Conservation (phyloP, 225 moss, liverwort and hornwort species). For the Thuidium tamariscinum region DNA sequence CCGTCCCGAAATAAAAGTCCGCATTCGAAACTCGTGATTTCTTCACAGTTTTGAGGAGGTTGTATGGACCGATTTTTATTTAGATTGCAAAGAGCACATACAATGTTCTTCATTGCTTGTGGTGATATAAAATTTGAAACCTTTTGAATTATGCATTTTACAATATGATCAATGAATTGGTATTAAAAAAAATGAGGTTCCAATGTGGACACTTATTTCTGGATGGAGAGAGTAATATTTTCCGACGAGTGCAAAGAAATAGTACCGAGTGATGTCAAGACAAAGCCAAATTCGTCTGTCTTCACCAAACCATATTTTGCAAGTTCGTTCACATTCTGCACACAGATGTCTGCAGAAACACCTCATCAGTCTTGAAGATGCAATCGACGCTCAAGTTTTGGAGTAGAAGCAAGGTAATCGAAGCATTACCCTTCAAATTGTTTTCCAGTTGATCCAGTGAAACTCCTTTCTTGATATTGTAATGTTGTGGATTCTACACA, state of each 20-base stretch:
- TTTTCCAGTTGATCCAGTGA: constrained; percentile 78
- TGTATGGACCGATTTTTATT: background rate
- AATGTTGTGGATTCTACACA: constrained; percentile 76
- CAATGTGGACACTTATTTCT: background rate
- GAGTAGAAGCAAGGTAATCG: background rate
- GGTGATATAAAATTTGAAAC: background rate
- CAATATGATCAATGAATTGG: background rate
- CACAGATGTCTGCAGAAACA: constrained; percentile 63
- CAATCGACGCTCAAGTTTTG: background rate
- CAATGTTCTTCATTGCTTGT: background rate
- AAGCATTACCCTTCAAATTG: constrained; percentile 68
- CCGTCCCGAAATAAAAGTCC: background rate
- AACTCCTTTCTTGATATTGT: constrained; percentile 48
- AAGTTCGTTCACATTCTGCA: constrained; percentile 81
- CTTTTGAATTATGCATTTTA: background rate
- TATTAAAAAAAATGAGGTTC: background rate
- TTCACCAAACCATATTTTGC: constrained; percentile 79
- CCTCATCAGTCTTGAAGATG: background rate
- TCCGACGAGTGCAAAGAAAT: background rate
- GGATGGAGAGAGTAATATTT: background rate
- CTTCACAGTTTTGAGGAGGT: background rate
- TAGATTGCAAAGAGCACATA: background rate
- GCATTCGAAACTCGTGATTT: background rate
- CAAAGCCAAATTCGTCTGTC: constrained; percentile 89
- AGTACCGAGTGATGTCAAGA: constrained; percentile 76